Percentiles rank a stretch among this genome's conserved stretches.
Conservation (phyloP, 805 yeast species). For the Priceomyces carsonii region DNA sequence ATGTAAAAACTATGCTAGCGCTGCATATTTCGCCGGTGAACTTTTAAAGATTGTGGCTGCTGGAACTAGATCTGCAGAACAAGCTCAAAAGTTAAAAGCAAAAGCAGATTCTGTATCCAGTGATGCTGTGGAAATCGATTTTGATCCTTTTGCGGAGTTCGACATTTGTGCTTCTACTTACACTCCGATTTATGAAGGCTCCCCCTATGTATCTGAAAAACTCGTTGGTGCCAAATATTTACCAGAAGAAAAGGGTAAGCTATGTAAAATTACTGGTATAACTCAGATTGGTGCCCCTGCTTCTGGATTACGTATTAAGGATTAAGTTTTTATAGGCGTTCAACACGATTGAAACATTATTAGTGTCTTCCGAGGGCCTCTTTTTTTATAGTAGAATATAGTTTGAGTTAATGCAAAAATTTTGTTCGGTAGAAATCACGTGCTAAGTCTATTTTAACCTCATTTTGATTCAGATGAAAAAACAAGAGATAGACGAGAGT, state of each 20-base stretch:
- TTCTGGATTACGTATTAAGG: constrained; percentile 72
- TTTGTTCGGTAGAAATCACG: too few relatives aligned
- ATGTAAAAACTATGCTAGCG: constrained; percentile 82
- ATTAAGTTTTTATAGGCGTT: constrained; percentile 9
- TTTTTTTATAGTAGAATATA: too few relatives aligned
- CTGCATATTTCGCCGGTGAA: constrained; percentile 87
- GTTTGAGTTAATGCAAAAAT: too few relatives aligned
- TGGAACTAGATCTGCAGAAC: constrained; percentile 87
- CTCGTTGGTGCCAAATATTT: constrained; percentile 89
- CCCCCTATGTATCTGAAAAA: constrained; percentile 71
- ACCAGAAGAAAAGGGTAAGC: constrained; percentile 70
- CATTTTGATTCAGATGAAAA: too few relatives aligned
- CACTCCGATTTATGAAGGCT: constrained; percentile 85
- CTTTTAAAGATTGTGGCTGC: constrained; percentile 66
- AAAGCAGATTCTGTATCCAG: constrained; percentile 78
- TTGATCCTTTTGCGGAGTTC: constrained; percentile 89
- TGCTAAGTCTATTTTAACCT: too few relatives aligned
- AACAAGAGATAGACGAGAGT: not conserved
- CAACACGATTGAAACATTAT: too few relatives aligned
- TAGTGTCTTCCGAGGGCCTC: too few relatives aligned
- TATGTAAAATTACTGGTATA: constrained; percentile 74
- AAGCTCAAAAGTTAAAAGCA: constrained; percentile 79
- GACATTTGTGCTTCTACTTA: constrained; percentile 84
- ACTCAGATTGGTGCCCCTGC: constrained; percentile 89
- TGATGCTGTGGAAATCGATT: constrained; percentile 88